phyloP scores from a whole-genome alignment of 257 asterid genomes.

The Scutellaria barbata region DNA sequence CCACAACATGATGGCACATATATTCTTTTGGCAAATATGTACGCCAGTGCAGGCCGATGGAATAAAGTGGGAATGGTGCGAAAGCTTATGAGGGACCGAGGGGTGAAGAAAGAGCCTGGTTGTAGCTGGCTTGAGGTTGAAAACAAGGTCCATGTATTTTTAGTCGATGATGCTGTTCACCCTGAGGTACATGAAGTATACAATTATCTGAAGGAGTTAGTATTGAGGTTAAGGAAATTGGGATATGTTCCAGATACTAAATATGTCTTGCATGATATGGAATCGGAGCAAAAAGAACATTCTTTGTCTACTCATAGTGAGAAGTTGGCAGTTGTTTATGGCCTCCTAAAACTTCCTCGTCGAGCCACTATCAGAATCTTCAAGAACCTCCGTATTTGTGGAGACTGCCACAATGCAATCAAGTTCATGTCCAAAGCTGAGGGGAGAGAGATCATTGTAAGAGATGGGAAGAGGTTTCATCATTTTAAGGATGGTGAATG shows the following conservation, averaged over 20 bases:
- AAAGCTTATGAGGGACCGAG: conserved; percentile 71
- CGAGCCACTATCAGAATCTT: conserved; percentile 67
- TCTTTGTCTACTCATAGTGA: conserved; percentile 77
- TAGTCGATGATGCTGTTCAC: conserved; percentile 70
- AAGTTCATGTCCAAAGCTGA: conserved; percentile 68
- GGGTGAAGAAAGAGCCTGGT: conserved; percentile 78
- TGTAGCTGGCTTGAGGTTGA: conserved; percentile 82
- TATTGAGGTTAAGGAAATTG: conserved; percentile 57
- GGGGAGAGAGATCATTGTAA: conserved; percentile 67
- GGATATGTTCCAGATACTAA: conserved; percentile 77
- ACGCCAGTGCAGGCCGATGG: conserved; percentile 64
- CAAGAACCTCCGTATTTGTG: conserved; percentile 75
- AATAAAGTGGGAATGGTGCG: conserved; percentile 58
- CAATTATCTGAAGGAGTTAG: conserved; percentile 54
- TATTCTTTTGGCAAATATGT: conserved; percentile 67
- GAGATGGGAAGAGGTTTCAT: conserved; percentile 81
- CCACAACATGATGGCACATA: conserved; percentile 80
- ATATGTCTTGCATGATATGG: conserved; percentile 69
- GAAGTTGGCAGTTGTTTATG: conserved; percentile 78
- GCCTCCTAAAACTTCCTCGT: conserved; percentile 63
- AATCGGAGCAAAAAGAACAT: conserved; percentile 70
- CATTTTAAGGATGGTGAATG: conserved; percentile 73
- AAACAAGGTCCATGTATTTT: conserved; percentile 65
- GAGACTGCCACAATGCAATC: conserved; percentile 73
- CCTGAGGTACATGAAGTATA: conserved; percentile 64